These are phyloP conservation scores for Mycotypha africana DNA, from an alignment of 371 early-diverging fungal genomes.

Conservation along the genomic window DNA sequence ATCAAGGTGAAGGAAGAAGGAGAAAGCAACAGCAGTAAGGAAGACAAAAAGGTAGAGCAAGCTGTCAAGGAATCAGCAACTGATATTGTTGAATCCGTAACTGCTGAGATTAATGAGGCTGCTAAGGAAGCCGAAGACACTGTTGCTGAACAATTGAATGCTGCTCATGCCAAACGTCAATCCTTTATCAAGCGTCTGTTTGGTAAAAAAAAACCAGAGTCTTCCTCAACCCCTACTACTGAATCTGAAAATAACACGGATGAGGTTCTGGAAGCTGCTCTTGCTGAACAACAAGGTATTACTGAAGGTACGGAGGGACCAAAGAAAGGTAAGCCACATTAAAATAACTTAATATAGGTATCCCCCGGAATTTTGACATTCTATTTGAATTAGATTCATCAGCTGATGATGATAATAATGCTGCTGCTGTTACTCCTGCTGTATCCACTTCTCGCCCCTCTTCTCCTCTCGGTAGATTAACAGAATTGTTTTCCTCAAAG, in stretches of 20 bases:
- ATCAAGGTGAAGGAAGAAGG: constrained; percentile 6
- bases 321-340: background rate
- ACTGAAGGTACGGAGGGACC: constrained; percentile 3
- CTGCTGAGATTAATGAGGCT: constrained; percentile 7
- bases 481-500: constrained; percentile 34
- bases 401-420: no score
- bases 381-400: background rate
- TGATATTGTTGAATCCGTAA: constrained; percentile 2
- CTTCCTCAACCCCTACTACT: no score
- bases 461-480: constrained; percentile 32
- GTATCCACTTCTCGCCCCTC: constrained; percentile 13
- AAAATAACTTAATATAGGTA: background rate
- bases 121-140: background rate
- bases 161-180: constrained; percentile 15
- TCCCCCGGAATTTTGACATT: no score
- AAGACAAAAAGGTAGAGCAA: constrained; percentile 1
- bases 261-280: background rate
- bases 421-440: constrained; percentile 2
- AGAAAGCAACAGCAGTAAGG: no score
- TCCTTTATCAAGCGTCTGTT: constrained; percentile 63
- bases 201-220: constrained; percentile 36
- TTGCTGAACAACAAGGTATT: constrained; percentile 1
- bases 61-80: constrained; percentile 4
- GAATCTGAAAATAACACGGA: constrained; percentile 3
- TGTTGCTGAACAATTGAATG: constrained; percentile 8